Evolutionary conservation across 805 yeast genomes (phyloP), one percentile per base, ranked within the genome.

Genomic region (Kluyveromyces lactis): DNA sequence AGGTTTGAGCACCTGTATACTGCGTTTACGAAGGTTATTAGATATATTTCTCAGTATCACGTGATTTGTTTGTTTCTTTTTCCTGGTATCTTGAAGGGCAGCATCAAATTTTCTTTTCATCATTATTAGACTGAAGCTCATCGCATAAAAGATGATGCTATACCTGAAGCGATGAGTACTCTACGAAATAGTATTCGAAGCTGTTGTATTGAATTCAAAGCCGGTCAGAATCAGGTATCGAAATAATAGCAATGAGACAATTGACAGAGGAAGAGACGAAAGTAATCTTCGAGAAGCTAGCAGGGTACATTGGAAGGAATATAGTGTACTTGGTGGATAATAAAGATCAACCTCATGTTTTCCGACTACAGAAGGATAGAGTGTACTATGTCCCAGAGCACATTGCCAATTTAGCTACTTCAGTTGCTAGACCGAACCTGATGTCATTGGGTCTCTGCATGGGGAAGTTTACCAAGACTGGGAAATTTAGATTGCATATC

Each of bases 391-490:
- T 90, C 29, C 71, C 83, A 33, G 95, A 86, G 52, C 68, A 72
- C 45, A 75, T 85, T 27, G 87, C 96, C 38, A 81, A 81, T 49
- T 73, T 80, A 47, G 97, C 98, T 36, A 87, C 97, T 0, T 79
- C 90, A 21, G 84, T 90, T 3, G 84, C 95, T 28, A 77, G 98
- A 68, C 77, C 78, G 32, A 84, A 86, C 55, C 71, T 92, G 48
- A 86, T 90, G 94, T 85, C 97, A 0, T 63, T 92, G 23, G 98
- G 98, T 28, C 75, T 81, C 3, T 92, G 98, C 65, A 69, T 92
- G 43, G 98, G 98, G 15, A 92, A 92, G 62, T 92, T 92, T 70
- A 92, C 98, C 36, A 92, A 92, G 70, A 84, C 97, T 2, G 97
- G 97, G 23, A 92, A 92, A 64, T 92, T 92, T 69, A 77, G 95